Conservation (phyloP, 768 basidiomycete genomes). For the Mycena epipterygia region DNA sequence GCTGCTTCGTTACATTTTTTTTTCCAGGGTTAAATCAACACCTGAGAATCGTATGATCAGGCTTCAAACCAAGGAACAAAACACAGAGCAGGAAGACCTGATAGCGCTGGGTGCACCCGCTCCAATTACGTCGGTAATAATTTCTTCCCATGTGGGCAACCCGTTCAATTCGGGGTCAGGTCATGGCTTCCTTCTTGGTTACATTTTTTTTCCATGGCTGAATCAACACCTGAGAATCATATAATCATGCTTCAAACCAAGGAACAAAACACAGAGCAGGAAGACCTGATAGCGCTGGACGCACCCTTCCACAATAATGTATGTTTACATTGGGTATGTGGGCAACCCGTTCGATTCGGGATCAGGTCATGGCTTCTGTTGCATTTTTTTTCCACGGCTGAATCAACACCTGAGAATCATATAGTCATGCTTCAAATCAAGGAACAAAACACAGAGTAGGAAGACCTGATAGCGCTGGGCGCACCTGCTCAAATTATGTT, state of each 20-base stretch:
- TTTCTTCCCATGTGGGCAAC: too few species aligned
- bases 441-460: background rate
- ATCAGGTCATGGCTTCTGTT: background rate
- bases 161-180: background rate
- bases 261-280: background rate
- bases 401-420: too few species aligned
- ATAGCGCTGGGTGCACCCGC: too few species aligned
- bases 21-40: background rate
- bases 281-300: background rate
- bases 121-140: background rate
- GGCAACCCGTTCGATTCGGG: slow-evolving; percentile 3
- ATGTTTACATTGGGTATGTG: background rate
- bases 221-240: background rate
- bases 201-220: background rate
- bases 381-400: background rate
- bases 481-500: background rate
- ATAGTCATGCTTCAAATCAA: too few species aligned
- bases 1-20: background rate
- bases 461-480: background rate
- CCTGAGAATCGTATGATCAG: background rate
- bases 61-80: background rate
- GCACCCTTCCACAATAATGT: background rate
- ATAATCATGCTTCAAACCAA: too few species aligned
- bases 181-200: background rate
- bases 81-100: too few species aligned